Evolutionary conservation across 768 basidiomycete genomes (phyloP).

Genomic region (Agrocybe praecox): DNA sequence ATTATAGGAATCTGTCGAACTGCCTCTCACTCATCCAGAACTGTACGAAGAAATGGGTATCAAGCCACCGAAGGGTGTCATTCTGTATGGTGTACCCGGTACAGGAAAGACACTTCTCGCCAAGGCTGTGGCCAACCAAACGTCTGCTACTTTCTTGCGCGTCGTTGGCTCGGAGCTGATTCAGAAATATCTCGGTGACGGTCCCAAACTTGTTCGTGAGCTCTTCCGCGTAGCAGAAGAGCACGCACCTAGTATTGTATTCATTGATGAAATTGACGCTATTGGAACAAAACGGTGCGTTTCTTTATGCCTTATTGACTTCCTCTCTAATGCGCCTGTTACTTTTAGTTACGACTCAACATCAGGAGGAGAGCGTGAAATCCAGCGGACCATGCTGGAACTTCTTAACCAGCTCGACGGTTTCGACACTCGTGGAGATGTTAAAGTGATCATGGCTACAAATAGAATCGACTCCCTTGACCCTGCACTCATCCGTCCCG

Average conservation of each 20-base stretch:
- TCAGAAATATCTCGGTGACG: slow-evolving; percentile 99
- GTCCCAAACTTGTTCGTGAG: slow-evolving; percentile 96
- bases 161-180: slow-evolving; percentile 98
- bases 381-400: slow-evolving; percentile 99
- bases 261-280: slow-evolving; percentile 99
- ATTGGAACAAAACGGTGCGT: slow-evolving; percentile 94
- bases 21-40: slow-evolving; percentile 97
- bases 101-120: slow-evolving; percentile 98
- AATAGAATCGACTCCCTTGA: slow-evolving; percentile 97
- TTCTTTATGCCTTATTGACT: slow-evolving; percentile 1
- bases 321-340: slow-evolving; percentile 8
- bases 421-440: slow-evolving; percentile 99
- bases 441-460: slow-evolving; percentile 99
- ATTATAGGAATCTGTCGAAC: slow-evolving; percentile 90
- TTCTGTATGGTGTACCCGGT: slow-evolving; percentile 97
- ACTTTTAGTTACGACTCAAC: slow-evolving; percentile 89
- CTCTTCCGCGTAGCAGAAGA: slow-evolving; percentile 97
- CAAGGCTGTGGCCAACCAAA: slow-evolving; percentile 97
- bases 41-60: slow-evolving; percentile 99
- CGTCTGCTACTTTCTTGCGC: slow-evolving; percentile 96
- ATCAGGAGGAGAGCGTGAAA: slow-evolving; percentile 98
- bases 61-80: slow-evolving; percentile 99
- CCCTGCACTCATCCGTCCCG: slow-evolving; percentile 96
- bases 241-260: slow-evolving; percentile 97
- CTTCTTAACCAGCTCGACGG: slow-evolving; percentile 98